Evolutionary conservation across 108 stramenopile genomes (phyloP).

Genomic region (Schizochytrium sp.): DNA sequence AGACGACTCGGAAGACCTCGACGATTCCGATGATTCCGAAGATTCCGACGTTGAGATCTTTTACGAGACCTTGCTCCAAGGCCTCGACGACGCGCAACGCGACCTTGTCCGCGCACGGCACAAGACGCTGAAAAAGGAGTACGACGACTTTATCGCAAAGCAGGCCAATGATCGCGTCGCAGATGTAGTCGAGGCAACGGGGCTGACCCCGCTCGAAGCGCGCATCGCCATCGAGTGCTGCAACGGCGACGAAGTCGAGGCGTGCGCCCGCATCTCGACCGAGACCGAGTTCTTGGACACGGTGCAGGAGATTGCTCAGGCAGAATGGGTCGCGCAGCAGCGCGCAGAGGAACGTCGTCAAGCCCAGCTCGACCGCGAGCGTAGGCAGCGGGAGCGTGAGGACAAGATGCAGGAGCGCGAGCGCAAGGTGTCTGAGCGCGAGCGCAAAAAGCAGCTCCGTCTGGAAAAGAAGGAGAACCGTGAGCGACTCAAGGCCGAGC

Average conservation of each 20-base stretch:
- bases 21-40: background rate
- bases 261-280: background rate
- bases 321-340: background rate
- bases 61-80: background rate
- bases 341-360: background rate
- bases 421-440: background rate
- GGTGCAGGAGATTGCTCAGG: background rate
- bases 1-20: background rate
- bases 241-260: background rate
- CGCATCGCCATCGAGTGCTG: background rate
- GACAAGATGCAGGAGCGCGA: background rate
- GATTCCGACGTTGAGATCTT: background rate
- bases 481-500: background rate
- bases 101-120: background rate
- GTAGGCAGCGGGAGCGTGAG: background rate
- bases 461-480: background rate
- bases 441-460: background rate
- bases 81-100: background rate
- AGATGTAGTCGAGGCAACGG: background rate
- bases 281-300: background rate
- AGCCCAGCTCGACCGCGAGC: background rate
- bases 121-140: background rate
- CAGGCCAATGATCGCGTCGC: background rate
- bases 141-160: background rate
- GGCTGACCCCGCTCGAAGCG: background rate